Percentiles rank a stretch among this genome's conserved stretches.
Conservation (phyloP, 192 early-diverging fungal genomes). For the Podila epigama region DNA sequence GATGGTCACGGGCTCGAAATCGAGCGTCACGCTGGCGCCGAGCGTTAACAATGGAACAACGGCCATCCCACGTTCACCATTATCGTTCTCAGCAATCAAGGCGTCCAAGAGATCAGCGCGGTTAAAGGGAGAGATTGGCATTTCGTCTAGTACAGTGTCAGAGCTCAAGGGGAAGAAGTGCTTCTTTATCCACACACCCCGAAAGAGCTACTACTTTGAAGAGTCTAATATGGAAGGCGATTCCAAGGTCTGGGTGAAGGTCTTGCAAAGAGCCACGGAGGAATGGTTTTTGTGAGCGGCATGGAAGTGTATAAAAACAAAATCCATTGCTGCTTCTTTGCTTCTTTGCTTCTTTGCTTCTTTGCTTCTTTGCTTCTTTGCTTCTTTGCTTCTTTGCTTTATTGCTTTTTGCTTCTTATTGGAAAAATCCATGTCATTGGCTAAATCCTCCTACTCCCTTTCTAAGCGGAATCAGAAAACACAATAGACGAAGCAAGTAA, state of each 20-base stretch:
- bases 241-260: constrained; percentile 57
- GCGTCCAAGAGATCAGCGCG: constrained; percentile 53
- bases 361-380: background rate
- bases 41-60: background rate
- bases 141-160: constrained; percentile 60
- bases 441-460: too few relatives aligned
- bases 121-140: constrained; percentile 67
- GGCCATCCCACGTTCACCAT: background rate
- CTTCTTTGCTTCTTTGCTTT: background rate
- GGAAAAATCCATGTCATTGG: too few relatives aligned
- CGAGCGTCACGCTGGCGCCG: constrained; percentile 3
- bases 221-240: constrained; percentile 53
- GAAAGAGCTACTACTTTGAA: constrained; percentile 67
- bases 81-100: constrained; percentile 24
- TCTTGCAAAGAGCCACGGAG: constrained; percentile 55
- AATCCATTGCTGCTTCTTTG: too few relatives aligned
- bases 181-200: constrained; percentile 70
- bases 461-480: constrained; percentile 40
- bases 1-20: background rate
- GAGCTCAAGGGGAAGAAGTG: constrained; percentile 67
- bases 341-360: too few relatives aligned
- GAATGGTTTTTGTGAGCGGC: too few relatives aligned
- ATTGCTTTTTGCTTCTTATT: too few relatives aligned
- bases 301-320: too few relatives aligned
- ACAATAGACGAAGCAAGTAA: constrained; percentile 29